These are phyloP conservation scores for Fraxinus dipetala DNA, from an alignment of 305 asterid genomes.

Conservation along the genomic window DNA sequence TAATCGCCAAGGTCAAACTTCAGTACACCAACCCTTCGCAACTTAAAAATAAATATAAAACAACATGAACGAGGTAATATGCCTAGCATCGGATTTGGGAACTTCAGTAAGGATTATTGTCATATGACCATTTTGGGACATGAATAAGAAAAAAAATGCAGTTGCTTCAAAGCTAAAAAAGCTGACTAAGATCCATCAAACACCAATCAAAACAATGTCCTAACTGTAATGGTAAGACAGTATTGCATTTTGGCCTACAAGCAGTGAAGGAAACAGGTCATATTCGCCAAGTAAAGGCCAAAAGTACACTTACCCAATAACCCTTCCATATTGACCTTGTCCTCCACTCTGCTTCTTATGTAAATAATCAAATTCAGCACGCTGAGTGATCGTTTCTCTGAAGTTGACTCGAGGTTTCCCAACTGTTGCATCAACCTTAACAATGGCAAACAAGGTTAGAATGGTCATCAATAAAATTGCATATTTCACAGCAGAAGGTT, in stretches of 20 bases:
- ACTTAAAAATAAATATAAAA: background rate
- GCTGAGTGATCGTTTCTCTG: slow-evolving; percentile 93
- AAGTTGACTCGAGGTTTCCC: slow-evolving; percentile 98
- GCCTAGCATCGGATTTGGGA: background rate
- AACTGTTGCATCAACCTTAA: slow-evolving; percentile 86
- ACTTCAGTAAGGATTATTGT: background rate
- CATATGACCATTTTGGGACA: background rate
- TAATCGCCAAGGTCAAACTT: background rate
- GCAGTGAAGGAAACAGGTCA: background rate
- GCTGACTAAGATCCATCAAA: background rate
- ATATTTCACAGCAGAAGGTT: slow-evolving; percentile 5
- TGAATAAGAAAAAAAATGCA: background rate
- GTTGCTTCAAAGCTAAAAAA: background rate
- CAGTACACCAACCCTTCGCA: background rate
- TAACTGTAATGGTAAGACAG: background rate
- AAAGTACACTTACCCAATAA: slow-evolving; percentile 62
- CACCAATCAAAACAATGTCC: background rate
- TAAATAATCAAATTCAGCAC: slow-evolving; percentile 86
- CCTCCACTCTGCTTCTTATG: slow-evolving; percentile 99
- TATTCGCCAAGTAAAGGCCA: slow-evolving; percentile 8
- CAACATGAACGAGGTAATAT: background rate
- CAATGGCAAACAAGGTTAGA: slow-evolving; percentile 21
- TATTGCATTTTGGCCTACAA: slow-evolving; percentile 2
- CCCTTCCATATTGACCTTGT: slow-evolving; percentile 97
- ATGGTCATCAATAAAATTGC: slow-evolving; percentile 2